phyloP scores from a whole-genome alignment of 2,329 filamentous ascomycete genomes.

The Juglanconis juglandina region DNA sequence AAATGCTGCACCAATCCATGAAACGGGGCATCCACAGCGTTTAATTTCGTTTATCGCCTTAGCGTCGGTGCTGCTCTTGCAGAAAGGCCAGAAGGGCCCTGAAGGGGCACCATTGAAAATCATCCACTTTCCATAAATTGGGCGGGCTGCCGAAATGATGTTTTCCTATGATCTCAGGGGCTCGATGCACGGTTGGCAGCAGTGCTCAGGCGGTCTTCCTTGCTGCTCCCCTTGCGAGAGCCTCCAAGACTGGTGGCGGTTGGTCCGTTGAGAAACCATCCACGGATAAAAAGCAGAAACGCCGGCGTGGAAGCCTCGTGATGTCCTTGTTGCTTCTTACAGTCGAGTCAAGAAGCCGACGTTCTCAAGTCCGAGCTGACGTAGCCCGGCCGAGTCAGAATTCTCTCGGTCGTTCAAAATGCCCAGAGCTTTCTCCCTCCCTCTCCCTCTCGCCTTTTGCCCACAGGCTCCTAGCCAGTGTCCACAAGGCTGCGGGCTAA shows the following conservation, averaged over 20 bases:
- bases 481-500: neutral
- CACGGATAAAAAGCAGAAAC: neutral
- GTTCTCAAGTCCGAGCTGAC: neutral
- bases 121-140: conserved; percentile 19
- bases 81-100: neutral
- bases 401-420: neutral
- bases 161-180: conserved; percentile 10
- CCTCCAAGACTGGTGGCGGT: neutral
- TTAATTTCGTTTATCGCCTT: conserved; percentile 15
- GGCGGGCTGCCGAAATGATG: conserved; percentile 18
- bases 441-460: neutral
- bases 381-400: conserved; percentile 11
- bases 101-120: conserved; percentile 5
- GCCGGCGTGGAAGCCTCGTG: neutral
- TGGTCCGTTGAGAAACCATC: neutral
- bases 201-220: neutral
- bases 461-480: neutral
- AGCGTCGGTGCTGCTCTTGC: conserved; percentile 16
- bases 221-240: neutral
- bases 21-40: conserved; percentile 12
- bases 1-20: conserved; percentile 9
- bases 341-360: neutral
- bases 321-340: neutral
- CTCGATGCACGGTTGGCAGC: neutral
- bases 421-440: neutral